These are phyloP conservation scores for Elaeagnus macrophylla DNA, from an alignment of 306 rosid genomes.

Conservation along the genomic window DNA sequence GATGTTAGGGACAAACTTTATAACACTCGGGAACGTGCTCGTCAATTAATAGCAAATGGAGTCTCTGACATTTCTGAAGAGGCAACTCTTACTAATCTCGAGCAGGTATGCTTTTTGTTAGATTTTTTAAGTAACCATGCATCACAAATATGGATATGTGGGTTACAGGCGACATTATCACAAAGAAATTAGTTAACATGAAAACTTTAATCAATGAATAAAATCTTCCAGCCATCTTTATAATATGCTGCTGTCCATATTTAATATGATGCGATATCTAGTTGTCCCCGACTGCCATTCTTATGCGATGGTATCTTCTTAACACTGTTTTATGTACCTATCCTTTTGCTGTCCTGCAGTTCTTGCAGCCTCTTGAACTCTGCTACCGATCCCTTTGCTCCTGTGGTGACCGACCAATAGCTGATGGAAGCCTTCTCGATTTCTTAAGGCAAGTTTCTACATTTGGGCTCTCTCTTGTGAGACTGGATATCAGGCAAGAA, in stretches of 20 bases:
- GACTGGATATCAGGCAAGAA: slow-evolving; percentile 96
- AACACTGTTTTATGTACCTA: neutral
- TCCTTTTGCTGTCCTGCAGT: slow-evolving; percentile 31
- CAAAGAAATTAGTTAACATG: too few species aligned
- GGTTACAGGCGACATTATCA: too few species aligned
- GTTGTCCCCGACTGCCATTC: too few species aligned
- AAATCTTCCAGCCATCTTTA: too few species aligned
- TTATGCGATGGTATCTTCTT: too few species aligned
- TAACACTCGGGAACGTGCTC: slow-evolving; percentile 88
- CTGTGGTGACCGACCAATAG: slow-evolving; percentile 74
- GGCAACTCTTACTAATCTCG: slow-evolving; percentile 76
- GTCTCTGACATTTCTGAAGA: slow-evolving; percentile 77
- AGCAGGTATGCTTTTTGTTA: slow-evolving; percentile 45
- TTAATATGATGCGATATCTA: too few species aligned
- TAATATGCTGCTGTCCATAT: too few species aligned
- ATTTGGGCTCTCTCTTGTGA: slow-evolving; percentile 87
- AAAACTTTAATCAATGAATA: too few species aligned
- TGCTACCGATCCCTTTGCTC: slow-evolving; percentile 89
- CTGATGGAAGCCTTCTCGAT: slow-evolving; percentile 99
- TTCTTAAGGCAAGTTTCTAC: slow-evolving; percentile 93
- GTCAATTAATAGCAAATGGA: slow-evolving; percentile 75
- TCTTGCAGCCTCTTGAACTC: slow-evolving; percentile 90
- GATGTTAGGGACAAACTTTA: slow-evolving; percentile 90
- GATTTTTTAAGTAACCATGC: too few species aligned
- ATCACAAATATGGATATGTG: too few species aligned